Evolutionary conservation across 805 yeast genomes (phyloP), one percentile per base, ranked within the genome.

Genomic region (Jamesozyma hellenica): DNA sequence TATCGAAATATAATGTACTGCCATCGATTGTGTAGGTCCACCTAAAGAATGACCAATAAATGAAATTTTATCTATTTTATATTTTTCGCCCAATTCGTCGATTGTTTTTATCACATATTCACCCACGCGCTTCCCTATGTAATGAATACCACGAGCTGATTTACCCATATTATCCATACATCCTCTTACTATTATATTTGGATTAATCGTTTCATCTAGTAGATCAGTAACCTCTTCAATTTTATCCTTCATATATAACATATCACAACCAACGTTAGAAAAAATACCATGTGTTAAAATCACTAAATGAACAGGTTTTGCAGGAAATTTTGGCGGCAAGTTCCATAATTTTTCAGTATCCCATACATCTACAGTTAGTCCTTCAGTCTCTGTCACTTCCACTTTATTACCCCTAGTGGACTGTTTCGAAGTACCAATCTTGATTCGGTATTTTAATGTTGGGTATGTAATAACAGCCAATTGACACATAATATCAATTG

Each of bases 11-110:
- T 86, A 82, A 2, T 90, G 92, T 31, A 92, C 67, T 1, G 97
- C 94, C 69, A 83, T 90, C 0, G 94, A 77, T 63, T 90, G 96
- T 9, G 82, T 82, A 14, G 84, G 74, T 0, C 98, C 98, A 14
- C 98, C 98, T 19, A 92, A 65, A 0, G 97, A 90, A 60, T 92
- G 98, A 1, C 92, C 95, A 16, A 92, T 66, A 52, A 92, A 88
- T 2, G 97, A 90, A 4, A 90, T 75, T 50, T 75, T 76, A 11
- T 61, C 59, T 7, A 85, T 76, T 4, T 65, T 51, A 18, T 65
- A 67, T 6, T 17, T 28, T 19, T 38, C 27, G 4, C 61, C 57
- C 35, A 81, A 63, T 25, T 75, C 78, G 30, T 71, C 65, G 4
- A 79, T 68, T 1, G 56, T 41, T 8, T 57, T 44, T 10, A 64